Evolutionary conservation across 169 alveolate genomes (phyloP), one percentile per base, ranked within the genome.

Genomic region (Plasmodium reichenowi): DNA sequence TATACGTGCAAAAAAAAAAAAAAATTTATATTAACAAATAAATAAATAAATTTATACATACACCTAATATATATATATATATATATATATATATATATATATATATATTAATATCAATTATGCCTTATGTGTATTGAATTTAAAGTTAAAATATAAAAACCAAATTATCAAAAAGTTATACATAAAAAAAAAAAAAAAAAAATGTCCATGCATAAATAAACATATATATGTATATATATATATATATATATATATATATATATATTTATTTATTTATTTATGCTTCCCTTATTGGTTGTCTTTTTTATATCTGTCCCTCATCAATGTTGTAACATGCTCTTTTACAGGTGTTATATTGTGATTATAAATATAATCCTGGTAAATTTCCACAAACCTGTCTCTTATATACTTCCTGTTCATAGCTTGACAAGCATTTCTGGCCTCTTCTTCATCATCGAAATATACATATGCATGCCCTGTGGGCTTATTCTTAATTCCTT

Each of bases 391-490:
- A 60, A 66, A 80, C 60, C 89, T 48, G 60, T 80, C 56, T 45
- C 89, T 70, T 45, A 80, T 24, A 56, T 66, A 80, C 47, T 80
- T 80, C 60, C 89, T 15, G 43, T 80, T 80, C 62, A 80, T 43
- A 17, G 76, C 26, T 67, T 80, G 54, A 32, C 89, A 80, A 26
- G 89, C 89, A 67, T 80, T 80, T 22, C 89, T 80, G 2, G 89
- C 89, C 48, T 80, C 89, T 71, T 80, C 89, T 50, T 54, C 80
- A 60, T 80, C 83, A 48, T 80, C 89, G 32, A 80, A 80, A 67
- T 80, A 80, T 38, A 80, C 89, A 80, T 80, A 60, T 24, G 89
- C 89, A 22, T 80, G 89, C 13, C 89, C 89, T 5, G 89, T 80
- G 56, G 89, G 89, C 24, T 80, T 80, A 26, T 80, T 68, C 38